Base-by-base conservation (phyloP, 768 basidiomycete species). In the Coprinopsis marcescibilis region DNA sequence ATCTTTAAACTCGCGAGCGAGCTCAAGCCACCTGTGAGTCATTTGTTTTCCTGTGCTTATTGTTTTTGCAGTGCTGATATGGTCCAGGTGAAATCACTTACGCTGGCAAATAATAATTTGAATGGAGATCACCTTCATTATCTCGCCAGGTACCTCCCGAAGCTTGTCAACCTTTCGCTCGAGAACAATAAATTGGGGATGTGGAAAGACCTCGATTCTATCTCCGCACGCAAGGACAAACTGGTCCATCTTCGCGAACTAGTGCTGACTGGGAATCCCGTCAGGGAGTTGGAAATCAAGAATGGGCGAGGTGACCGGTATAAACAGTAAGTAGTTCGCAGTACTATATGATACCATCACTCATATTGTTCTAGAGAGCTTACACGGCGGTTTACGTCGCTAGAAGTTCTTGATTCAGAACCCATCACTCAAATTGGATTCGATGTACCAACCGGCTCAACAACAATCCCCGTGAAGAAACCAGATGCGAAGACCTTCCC, bases 1-100 rank as follows among this genome's bases (percentile, higher is more conserved):
- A 81, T 97, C 36, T 93, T 93, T 72, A 93, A 93, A 63, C 71
- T 94, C 10, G 89, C 92, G 1, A 73, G 78, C 15, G 76, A 84
- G 54, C 77, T 93, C 44, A 80, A 78, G 53, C 91, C 92, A 29
- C 75, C 80, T 46, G 89, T 89, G 56, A 45, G 51, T 45, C 19
- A 25, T 17, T 24, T 33, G 13, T 46, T 53, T 25, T 39, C 34
- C 32, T 33, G 38, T 36, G 17, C 49, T 10, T 19, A 2, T 38
- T 27, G 8, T 48, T 23, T 45, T 35, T 29, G 36, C 15, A 42
- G 43, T 46, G 46, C 48, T 60, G 23, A 47, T 47, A 6, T 45
- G n/a, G 23, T 11, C 24, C 40, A 86, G 83, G 76, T 85, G 30
- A 76, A 83, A 60, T 92, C 93, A 0, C 65, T 98, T 11, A 94